A percentile compares a stretch with the other conserved stretches of the same genome.
These are phyloP conservation scores for Aspergillus nomiae DNA, from an alignment of 2,329 filamentous ascomycete species.

Conservation along the genomic window DNA sequence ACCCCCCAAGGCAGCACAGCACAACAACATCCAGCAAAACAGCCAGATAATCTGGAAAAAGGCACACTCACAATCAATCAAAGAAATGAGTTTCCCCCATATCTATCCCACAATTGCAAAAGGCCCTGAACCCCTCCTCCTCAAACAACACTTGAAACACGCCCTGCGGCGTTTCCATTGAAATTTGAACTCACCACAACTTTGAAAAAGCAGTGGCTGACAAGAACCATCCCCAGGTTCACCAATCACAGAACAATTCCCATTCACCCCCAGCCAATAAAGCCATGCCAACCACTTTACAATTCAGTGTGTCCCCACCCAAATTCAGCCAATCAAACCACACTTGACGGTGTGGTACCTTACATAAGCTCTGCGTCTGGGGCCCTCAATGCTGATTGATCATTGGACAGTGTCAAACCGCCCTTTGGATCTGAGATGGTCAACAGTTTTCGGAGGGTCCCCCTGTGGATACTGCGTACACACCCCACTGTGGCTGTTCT, in stretches of 20 bases:
- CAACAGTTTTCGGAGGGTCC: no score
- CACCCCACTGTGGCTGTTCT: not conserved
- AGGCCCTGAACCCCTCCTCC: not conserved
- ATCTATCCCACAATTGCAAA: not conserved
- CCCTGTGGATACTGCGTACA: no score
- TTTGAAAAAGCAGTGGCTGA: not conserved
- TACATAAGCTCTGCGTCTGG: not conserved
- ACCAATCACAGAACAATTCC: not conserved
- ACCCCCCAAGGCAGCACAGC: not conserved
- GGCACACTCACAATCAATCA: not conserved
- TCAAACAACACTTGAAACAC: not conserved
- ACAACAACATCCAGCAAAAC: not conserved
- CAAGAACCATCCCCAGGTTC: no score
- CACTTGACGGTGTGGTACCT: not conserved
- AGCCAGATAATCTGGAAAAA: no score
- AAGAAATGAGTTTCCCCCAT: not conserved
- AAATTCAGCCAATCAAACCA: not conserved
- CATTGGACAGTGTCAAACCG: no score
- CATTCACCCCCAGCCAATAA: not conserved
- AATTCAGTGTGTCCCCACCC: not conserved
- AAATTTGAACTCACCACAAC: not conserved
- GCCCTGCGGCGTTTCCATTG: not conserved
- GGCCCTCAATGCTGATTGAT: not conserved
- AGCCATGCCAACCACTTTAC: not conserved
- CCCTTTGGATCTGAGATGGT: no score